Evolutionary conservation across 177 flowering plant genomes (phyloP).

Genomic region (Vitis hybrid): DNA sequence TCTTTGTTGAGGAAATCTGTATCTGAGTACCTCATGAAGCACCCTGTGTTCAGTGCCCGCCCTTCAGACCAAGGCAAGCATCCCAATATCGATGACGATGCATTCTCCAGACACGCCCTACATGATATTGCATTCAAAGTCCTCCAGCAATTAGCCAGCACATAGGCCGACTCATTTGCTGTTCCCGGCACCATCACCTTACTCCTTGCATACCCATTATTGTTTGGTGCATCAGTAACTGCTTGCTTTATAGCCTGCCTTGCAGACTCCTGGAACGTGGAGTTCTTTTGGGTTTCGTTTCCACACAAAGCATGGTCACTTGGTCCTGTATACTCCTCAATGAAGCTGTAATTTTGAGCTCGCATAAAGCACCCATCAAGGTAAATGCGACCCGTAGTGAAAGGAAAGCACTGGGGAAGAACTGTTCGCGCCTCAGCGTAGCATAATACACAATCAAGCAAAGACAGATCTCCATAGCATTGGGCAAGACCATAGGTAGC

Average conservation of each 20-base stretch:
- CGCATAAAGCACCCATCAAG: slow-evolving; percentile 93
- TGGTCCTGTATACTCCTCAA: slow-evolving; percentile 49
- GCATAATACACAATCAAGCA: too few species aligned
- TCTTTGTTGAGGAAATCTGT: slow-evolving; percentile 57
- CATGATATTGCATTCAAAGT: slow-evolving; percentile 54
- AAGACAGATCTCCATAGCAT: too few species aligned
- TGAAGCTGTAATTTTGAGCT: slow-evolving; percentile 68
- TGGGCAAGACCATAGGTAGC: too few species aligned
- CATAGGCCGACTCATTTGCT: slow-evolving; percentile 55
- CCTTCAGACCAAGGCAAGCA: slow-evolving; percentile 88
- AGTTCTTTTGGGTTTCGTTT: slow-evolving; percentile 37
- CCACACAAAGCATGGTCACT: slow-evolving; percentile 53
- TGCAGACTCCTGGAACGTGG: slow-evolving; percentile 34
- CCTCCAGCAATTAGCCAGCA: slow-evolving; percentile 79
- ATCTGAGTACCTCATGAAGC: slow-evolving; percentile 87
- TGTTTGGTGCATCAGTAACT: slow-evolving; percentile 35
- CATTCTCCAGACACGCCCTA: slow-evolving; percentile 60
- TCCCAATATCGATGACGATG: slow-evolving; percentile 41
- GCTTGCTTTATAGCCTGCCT: slow-evolving; percentile 45
- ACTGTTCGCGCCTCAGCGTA: too few species aligned
- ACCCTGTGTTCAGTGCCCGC: slow-evolving; percentile 72
- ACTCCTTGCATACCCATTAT: slow-evolving; percentile 42
- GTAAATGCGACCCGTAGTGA: slow-evolving; percentile 56
- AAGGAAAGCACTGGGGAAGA: too few species aligned
- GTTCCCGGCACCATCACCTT: slow-evolving; percentile 29